Percentiles rank a stretch among this genome's conserved stretches.
These are phyloP conservation scores for Dalbergia cultrata DNA, from an alignment of 306 rosid genomes.

Conservation along the genomic window DNA sequence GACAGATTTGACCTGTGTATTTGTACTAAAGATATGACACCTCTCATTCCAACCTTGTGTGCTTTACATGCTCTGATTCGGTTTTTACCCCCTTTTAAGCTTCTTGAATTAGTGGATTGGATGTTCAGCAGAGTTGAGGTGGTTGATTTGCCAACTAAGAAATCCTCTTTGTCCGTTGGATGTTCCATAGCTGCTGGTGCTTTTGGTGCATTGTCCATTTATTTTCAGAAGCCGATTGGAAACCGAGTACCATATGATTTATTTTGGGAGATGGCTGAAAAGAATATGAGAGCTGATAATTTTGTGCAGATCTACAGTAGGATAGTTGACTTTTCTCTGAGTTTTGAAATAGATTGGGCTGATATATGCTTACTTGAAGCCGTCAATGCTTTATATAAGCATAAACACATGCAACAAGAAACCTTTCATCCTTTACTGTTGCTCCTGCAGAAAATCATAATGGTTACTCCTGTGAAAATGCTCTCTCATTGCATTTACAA, in stretches of 20 bases:
- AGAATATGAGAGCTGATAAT: slow-evolving; percentile 46
- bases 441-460: slow-evolving; percentile 64
- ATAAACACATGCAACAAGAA: slow-evolving; percentile 57
- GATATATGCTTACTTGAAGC: slow-evolving; percentile 83
- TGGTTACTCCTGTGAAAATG: slow-evolving; percentile 65
- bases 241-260: slow-evolving; percentile 61
- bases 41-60: slow-evolving; percentile 58
- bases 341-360: slow-evolving; percentile 61
- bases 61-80: slow-evolving; percentile 62
- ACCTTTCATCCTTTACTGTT: slow-evolving; percentile 65
- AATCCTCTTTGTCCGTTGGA: slow-evolving; percentile 64
- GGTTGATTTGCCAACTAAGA: slow-evolving; percentile 52
- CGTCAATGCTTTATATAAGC: slow-evolving; percentile 59
- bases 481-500: slow-evolving; percentile 63
- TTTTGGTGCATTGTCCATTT: slow-evolving; percentile 65
- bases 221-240: slow-evolving; percentile 61
- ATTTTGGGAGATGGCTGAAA: slow-evolving; percentile 69
- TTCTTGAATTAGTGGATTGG: slow-evolving; percentile 87
- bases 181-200: slow-evolving; percentile 80
- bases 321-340: slow-evolving; percentile 54
- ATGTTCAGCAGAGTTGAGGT: slow-evolving; percentile 60
- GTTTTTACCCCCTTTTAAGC: slow-evolving; percentile 77
- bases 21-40: slow-evolving; percentile 51
- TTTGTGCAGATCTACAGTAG: slow-evolving; percentile 72
- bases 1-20: slow-evolving; percentile 59